Percentiles rank a stretch among this genome's conserved stretches.
phyloP scores from a whole-genome alignment of 1,139 yeast genomes.

The Taphrina flavorubra region DNA sequence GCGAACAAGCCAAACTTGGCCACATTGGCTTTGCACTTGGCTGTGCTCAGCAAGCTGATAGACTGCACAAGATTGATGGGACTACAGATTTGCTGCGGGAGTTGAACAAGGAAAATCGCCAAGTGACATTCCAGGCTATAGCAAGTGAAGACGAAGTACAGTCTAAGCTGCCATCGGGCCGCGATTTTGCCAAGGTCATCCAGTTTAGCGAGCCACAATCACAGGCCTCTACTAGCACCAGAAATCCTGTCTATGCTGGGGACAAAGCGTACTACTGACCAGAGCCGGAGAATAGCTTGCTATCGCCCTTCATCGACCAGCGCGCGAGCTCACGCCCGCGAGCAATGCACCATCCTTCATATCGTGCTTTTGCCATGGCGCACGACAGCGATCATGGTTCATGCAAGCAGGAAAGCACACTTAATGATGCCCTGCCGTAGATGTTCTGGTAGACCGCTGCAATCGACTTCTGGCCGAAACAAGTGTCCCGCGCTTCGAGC shows the following conservation, averaged over 20 bases:
- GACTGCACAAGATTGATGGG: not conserved
- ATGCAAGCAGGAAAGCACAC: constrained; percentile 4
- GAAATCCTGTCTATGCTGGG: constrained; percentile 12
- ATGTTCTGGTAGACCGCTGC: constrained; percentile 18
- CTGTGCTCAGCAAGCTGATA: constrained; percentile 24
- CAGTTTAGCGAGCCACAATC: not conserved
- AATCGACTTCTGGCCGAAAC: not conserved
- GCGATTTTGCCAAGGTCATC: constrained; percentile 24
- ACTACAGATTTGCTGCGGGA: constrained; percentile 1
- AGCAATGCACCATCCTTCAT: too few relatives aligned
- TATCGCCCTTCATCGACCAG: too few relatives aligned
- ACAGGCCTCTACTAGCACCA: not conserved
- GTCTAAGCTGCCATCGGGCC: constrained; percentile 33
- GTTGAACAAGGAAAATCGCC: constrained; percentile 29
- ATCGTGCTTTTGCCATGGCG: too few relatives aligned
- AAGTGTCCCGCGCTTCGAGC: constrained; percentile 9
- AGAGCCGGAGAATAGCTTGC: too few relatives aligned
- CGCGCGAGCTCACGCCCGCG: too few relatives aligned
- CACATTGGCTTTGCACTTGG: constrained; percentile 25
- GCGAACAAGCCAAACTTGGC: constrained; percentile 21
- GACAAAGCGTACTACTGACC: constrained; percentile 21
- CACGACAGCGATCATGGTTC: too few relatives aligned
- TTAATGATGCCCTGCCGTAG: constrained; percentile 3
- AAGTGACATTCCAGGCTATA: constrained; percentile 33
- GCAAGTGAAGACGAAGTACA: constrained; percentile 21